Conservation (phyloP, 2,329 filamentous ascomycete species). For the Beauveria sp. region DNA sequence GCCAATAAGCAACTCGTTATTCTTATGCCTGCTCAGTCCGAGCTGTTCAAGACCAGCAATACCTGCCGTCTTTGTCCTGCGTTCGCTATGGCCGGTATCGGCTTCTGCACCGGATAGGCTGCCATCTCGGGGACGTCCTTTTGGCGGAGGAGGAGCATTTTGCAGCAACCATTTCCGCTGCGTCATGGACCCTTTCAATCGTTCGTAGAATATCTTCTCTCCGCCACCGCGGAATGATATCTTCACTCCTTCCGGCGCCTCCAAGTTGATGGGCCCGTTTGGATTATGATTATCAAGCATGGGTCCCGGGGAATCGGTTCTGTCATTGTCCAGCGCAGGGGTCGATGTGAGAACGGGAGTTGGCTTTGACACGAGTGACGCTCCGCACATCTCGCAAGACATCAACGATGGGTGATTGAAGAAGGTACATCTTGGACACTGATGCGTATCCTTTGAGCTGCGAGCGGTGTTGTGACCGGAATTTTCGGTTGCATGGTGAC, state of each 20-base stretch:
- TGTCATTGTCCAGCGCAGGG: conserved; percentile 29
- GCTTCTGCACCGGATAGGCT: conserved; percentile 20
- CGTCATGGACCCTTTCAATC: conserved; percentile 77
- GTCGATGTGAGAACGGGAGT: conserved; percentile 27
- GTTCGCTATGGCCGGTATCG: conserved; percentile 21
- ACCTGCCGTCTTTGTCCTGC: conserved; percentile 59
- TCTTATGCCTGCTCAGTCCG: conserved; percentile 76
- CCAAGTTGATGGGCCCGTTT: conserved; percentile 30
- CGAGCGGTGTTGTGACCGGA: neutral
- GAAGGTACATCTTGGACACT: conserved; percentile 88
- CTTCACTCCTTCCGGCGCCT: conserved; percentile 71
- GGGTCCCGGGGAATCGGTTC: conserved; percentile 74
- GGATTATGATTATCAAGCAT: conserved; percentile 37
- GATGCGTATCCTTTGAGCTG: conserved; percentile 34
- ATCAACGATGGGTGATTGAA: conserved; percentile 81
- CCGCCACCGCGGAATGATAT: conserved; percentile 86
- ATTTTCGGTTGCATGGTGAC: neutral
- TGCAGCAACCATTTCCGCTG: conserved; percentile 95
- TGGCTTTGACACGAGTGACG: conserved; percentile 55
- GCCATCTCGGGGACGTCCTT: conserved; percentile 37
- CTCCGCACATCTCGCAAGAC: conserved; percentile 87
- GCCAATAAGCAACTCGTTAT: conserved; percentile 88
- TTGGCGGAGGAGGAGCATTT: conserved; percentile 80
- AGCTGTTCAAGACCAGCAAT: conserved; percentile 89
- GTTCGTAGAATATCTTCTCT: conserved; percentile 82